A percentile compares a stretch with the other conserved stretches of the same genome.
Evolutionary conservation across 1,284 basidiomycete genomes (phyloP).

Genomic region (Chalciporus sp.): DNA sequence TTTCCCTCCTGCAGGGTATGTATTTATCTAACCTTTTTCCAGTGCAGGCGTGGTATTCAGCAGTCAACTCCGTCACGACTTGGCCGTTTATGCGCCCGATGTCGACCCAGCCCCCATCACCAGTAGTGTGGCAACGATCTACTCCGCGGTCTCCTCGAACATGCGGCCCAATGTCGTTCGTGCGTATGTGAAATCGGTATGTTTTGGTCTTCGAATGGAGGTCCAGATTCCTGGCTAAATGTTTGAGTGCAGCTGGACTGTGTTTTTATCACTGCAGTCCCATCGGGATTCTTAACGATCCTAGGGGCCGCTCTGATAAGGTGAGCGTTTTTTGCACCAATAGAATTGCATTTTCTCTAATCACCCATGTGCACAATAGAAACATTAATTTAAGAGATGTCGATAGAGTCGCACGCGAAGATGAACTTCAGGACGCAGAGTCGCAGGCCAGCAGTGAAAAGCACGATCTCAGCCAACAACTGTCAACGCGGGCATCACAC

Average conservation of each 20-base stretch:
- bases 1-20: not conserved
- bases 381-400: conserved; percentile 9
- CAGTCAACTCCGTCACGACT: conserved; percentile 9
- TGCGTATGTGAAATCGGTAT: conserved; percentile 14
- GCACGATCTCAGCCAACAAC: not conserved
- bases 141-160: conserved; percentile 5
- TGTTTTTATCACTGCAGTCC: conserved; percentile 15
- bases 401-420: not conserved
- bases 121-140: conserved; percentile 13
- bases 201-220: not conserved
- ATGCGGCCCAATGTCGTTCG: conserved; percentile 8
- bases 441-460: not conserved
- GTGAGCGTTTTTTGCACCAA: conserved; percentile 1
- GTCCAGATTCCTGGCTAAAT: not conserved
- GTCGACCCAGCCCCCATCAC: conserved; percentile 14
- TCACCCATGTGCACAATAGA: not conserved
- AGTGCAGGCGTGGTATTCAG: conserved; percentile 16
- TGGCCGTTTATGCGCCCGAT: conserved; percentile 10
- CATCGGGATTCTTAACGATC: conserved; percentile 11
- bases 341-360: no score
- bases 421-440: not conserved
- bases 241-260: conserved; percentile 6
- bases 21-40: not conserved
- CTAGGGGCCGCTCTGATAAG: conserved; percentile 10
- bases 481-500: not conserved